Conservation (phyloP, 495 filamentous ascomycete species). For the Neurospora sp. region DNA sequence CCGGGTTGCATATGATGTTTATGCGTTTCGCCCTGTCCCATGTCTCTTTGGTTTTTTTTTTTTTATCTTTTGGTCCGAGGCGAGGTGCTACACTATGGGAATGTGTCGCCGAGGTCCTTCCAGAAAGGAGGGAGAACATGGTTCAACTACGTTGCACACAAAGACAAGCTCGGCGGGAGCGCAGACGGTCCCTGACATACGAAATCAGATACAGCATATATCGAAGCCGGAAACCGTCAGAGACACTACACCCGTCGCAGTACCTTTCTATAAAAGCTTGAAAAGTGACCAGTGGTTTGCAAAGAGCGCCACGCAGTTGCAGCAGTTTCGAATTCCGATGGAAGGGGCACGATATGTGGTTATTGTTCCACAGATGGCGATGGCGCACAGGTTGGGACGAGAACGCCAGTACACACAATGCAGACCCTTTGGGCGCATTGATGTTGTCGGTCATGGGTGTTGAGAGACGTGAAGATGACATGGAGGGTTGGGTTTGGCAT, state of each 20-base stretch:
- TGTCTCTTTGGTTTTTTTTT: neutral
- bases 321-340: neutral
- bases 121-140: neutral
- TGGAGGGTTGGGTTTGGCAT: neutral
- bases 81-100: neutral
- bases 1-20: neutral
- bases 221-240: neutral
- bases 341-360: neutral
- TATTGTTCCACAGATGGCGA: neutral
- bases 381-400: neutral
- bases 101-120: neutral
- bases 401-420: neutral
- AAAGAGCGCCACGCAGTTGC: neutral
- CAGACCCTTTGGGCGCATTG: neutral
- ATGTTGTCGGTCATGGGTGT: neutral
- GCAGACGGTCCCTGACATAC: neutral
- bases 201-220: neutral
- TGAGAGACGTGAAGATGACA: neutral
- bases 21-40: neutral
- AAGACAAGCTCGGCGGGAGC: neutral
- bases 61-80: neutral
- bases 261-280: neutral
- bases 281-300: neutral
- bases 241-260: neutral
- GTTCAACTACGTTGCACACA: neutral